Base-by-base conservation (phyloP, 1,284 basidiomycete genomes). In the Ceratobasidium papillatum region DNA sequence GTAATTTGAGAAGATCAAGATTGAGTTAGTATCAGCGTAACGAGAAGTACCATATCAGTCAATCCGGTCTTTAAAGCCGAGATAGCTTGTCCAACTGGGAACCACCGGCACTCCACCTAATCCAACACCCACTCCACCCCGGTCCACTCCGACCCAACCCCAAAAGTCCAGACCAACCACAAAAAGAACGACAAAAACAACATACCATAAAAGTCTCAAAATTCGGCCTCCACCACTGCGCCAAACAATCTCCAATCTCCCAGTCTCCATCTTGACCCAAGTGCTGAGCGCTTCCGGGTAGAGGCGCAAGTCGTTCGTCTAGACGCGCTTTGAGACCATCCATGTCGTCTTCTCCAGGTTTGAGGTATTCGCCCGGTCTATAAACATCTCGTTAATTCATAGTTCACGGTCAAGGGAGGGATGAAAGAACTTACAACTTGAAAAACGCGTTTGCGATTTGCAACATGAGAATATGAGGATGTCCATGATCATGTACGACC, bases 381-480 rank as follows among this genome's bases (percentile, higher is more conserved):
- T 22, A 3, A 56, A 34, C n/a, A 59, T 12, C 14, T 34, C 54
- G 36, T 71, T 63, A 74, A 64, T 69, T 17, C 43, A 63, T 75
- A 74, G 11, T 62, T 62, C 32, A 34, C 36, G 34, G 38, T 62
- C 65, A 34, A 66, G 3, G 19, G 34, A 47, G 30, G 36, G 25
- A 43, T 30, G 61, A 8, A 22, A 19, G 32, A n/a, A 85, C 93
- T 80, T 80, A 95, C 95, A 99, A 88, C 83, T 99, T 99, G 88
- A 98, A 99, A 84, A 98, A 99, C 22, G 96, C 95, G 81, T 98
- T 98, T 41, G 96, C 97, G 80, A 99, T 98, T 82, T 99, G 97
- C 17, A 99, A 88, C 90, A 99, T 97, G 78, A 99, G 89, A 76
- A 99, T 94, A 80, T 99, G 97, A 2, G 95, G 94, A 80, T 96